Base-by-base conservation (phyloP, 495 filamentous ascomycete genomes). In the Penicillium turbatum region DNA sequence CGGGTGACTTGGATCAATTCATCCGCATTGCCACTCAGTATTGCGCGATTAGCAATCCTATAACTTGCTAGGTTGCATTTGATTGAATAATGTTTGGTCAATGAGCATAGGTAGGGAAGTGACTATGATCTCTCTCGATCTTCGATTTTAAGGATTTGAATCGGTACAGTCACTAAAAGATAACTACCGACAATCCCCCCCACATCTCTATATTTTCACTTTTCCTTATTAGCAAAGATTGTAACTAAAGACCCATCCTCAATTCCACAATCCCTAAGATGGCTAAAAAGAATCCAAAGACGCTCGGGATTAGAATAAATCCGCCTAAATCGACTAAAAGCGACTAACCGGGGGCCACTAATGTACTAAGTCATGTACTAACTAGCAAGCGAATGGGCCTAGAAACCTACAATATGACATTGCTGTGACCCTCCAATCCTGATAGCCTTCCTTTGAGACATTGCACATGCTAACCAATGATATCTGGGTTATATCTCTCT, bases 321-420 rank as follows among this genome's bases (percentile, higher is more conserved):
- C 2, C 2, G 21, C 21, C 4, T 24, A 24, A 24, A 37, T 13
- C 17, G 24, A 19, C 39, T 27, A 42, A 42, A 42, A 27, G 30
- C 7, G 30, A 31, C 30, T 31, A 31, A 31, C 30, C 1, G 30
- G 30, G 27, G 30, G 10, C 30, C 10, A 9, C 6, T 11, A 31
- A 11, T 7, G 30, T 7, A 37, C 37, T 13, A 21, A 40, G 29
- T 42, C 42, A 54, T 59, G 61, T 51, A 64, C 24, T 24, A 56
- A 48, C 40, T 52, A 54, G 56, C 46, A 51, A 60, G 42, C 53
- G 51, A 16, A 65, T 26, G 64, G 59, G 45, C 42, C 52, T 40
- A 59, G 55, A 67, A 67, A 67, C 48, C 64, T 67, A 62, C 64
- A 62, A 53, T 55, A 61, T 65, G 51, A 55, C 64, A 64, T 67